Base-by-base conservation (phyloP, 345 rosid genomes). In the Salix purpurea region DNA sequence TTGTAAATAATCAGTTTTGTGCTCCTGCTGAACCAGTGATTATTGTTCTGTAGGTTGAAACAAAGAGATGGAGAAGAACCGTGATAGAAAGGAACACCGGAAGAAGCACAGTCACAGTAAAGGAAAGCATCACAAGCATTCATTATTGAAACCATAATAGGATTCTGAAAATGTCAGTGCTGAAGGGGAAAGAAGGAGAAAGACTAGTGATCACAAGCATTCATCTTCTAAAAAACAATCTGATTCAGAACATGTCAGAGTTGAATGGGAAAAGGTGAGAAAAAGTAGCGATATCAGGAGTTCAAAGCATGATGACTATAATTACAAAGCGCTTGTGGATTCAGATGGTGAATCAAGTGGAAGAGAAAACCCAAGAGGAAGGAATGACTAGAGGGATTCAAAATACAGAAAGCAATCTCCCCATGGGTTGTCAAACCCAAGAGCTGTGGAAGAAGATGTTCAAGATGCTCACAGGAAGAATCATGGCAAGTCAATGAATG, bases 111-210 rank as follows among this genome's bases (percentile, higher is more conserved):
- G 61, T 52, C 84, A 75, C 39, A 67, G 79, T 42, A 71, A 46
- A 72, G 77, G 84, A 46, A 94, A 88, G 86, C 92, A 77, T 79
- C 75, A 61, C 73, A 90, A 87, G 74, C 87, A 77, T 80, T 74
- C 81, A 36, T 83, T 84, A 50, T 58, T 24, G 2, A 10, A 58
- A n/a, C 62, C 4, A 10, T 62, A 75, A 71, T 67, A 78, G 8
- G 82, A 72, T 80, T 84, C 86, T 18, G 85, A 83, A 77, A 77
- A 82, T 80, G 76, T 36, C 16, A 24, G 65, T 75, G 80, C 79
- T 50, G 82, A 78, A 73, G 85, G 74, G 64, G 80, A 64, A 4
- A 79, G 73, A 30, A 83, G 76, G 16, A 80, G 81, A 69, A 88
- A 83, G 61, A 65, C 68, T 34, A n/a, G 73, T 65, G 62, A 77